Conservation (phyloP, 768 basidiomycete species). For the Phanerochaete sordida region DNA sequence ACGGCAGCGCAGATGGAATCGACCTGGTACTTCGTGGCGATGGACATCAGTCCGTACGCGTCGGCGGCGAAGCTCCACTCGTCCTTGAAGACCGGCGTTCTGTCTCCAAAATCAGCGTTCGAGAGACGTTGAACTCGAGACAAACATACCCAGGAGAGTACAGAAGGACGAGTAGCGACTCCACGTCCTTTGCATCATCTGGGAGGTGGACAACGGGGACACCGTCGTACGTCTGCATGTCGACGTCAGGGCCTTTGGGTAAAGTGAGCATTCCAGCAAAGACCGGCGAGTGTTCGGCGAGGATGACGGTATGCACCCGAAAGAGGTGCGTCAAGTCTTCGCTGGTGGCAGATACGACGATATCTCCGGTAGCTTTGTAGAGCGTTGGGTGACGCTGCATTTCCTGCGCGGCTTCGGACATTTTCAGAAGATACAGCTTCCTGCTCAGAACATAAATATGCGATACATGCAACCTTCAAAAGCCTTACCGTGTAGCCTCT, state of each 20-base stretch:
- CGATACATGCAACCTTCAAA: too few relatives aligned
- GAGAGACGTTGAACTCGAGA: too few relatives aligned
- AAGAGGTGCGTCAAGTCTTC: neutral
- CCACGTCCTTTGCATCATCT: slow-evolving; percentile 15
- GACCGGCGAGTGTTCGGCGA: neutral
- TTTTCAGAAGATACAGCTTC: too few relatives aligned
- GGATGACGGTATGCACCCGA: neutral
- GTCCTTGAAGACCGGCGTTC: neutral
- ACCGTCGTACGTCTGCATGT: neutral
- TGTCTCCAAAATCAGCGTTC: neutral
- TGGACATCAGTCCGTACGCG: neutral
- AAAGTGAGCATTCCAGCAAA: neutral
- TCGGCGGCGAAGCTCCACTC: neutral
- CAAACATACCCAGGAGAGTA: slow-evolving; percentile 1
- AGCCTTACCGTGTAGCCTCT: too few relatives aligned
- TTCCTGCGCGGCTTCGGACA: too few relatives aligned
- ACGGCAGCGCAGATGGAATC: neutral
- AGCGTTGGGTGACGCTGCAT: neutral
- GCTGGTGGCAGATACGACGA: neutral
- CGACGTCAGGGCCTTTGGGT: neutral
- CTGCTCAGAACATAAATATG: too few relatives aligned
- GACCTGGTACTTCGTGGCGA: neutral
- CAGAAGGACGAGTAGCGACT: slow-evolving; percentile 3
- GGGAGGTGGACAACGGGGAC: slow-evolving; percentile 6
- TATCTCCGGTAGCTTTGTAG: neutral